phyloP scores from a whole-genome alignment of 352 stramenopile species.

The Thalassiosira pacifica region DNA sequence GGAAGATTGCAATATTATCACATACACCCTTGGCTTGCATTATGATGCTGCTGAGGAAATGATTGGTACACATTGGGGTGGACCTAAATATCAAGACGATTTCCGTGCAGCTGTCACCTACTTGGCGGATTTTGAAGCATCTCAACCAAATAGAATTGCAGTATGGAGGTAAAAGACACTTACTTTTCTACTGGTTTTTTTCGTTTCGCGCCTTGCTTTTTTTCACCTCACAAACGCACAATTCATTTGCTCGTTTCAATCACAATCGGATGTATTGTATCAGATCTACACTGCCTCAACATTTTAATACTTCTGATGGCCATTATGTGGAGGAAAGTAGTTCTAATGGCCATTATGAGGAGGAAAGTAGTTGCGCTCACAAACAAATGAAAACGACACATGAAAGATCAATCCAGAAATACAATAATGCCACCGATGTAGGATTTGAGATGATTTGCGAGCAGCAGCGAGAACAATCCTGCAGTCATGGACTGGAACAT shows the following conservation, averaged over 20 bases:
- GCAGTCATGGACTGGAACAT: background rate
- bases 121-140: conserved; percentile 23
- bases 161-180: conserved; percentile 17
- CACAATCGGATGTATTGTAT: background rate
- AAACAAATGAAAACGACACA: background rate
- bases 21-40: background rate
- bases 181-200: background rate
- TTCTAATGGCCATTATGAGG: too few species aligned
- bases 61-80: background rate
- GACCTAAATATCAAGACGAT: background rate
- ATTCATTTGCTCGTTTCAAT: background rate
- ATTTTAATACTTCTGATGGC: conserved; percentile 32
- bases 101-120: background rate
- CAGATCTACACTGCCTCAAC: conserved; percentile 23
- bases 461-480: background rate
- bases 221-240: background rate
- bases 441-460: conserved; percentile 29
- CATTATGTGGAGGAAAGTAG: background rate
- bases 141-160: conserved; percentile 15
- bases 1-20: background rate
- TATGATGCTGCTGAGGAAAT: background rate
- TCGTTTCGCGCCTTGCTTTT: background rate
- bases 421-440: conserved; percentile 19
- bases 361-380: background rate
- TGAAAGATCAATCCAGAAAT: conserved; percentile 9